A percentile compares a stretch with the other conserved stretches of the same genome.
These are phyloP conservation scores for Quercus phellos DNA, from an alignment of 331 rosid genomes.

Conservation along the genomic window DNA sequence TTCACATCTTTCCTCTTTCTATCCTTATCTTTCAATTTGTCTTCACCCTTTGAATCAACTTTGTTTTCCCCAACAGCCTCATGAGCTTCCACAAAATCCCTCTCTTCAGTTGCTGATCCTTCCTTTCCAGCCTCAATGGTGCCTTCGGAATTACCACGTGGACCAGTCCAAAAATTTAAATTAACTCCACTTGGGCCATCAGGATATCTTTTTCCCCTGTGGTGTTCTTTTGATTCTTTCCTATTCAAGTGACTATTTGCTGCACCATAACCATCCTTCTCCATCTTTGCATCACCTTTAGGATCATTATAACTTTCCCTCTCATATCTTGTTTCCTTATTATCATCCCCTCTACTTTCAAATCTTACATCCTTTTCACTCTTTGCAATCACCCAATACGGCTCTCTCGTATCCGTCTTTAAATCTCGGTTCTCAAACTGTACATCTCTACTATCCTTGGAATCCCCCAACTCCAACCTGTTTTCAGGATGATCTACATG, in stretches of 20 bases:
- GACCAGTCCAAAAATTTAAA: constrained; percentile 50
- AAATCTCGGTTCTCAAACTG: constrained; percentile 72
- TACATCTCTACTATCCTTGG: constrained; percentile 58
- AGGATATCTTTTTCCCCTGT: constrained; percentile 63
- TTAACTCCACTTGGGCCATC: constrained; percentile 46
- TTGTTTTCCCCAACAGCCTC: constrained; percentile 84
- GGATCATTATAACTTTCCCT: constrained; percentile 55
- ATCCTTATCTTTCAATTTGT: constrained; percentile 75
- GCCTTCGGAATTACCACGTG: constrained; percentile 52
- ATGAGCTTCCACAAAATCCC: constrained; percentile 55
- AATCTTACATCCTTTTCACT: constrained; percentile 62
- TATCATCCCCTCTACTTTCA: constrained; percentile 59
- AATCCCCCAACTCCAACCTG: constrained; percentile 58
- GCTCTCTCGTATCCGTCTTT: constrained; percentile 59
- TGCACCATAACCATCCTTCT: constrained; percentile 49
- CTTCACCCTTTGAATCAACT: constrained; percentile 75
- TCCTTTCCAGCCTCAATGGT: constrained; percentile 60
- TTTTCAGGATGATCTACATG: constrained; percentile 54
- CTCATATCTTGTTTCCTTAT: constrained; percentile 60
- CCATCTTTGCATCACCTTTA: constrained; percentile 55
- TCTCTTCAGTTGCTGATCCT: constrained; percentile 45
- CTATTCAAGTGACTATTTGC: constrained; percentile 50
- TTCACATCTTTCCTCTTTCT: constrained; percentile 76
- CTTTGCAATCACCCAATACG: constrained; percentile 42
- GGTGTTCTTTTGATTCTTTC: constrained; percentile 79